Evolutionary conservation across 371 early-diverging fungal genomes (phyloP).

Genomic region (Syncephalastrum sp.): DNA sequence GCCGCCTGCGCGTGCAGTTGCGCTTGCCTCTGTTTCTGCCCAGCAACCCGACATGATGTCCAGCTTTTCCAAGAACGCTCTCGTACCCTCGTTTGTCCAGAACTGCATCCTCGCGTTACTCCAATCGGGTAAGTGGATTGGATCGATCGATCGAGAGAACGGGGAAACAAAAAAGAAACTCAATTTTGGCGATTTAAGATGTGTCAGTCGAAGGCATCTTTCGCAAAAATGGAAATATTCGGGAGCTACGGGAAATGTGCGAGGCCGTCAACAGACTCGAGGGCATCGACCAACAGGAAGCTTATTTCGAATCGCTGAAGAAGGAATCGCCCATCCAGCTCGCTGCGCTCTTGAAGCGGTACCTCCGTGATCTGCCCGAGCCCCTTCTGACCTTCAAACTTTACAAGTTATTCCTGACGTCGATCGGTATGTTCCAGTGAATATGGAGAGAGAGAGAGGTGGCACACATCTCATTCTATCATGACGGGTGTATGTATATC

Average conservation of each 20-base stretch:
- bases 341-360: slow-evolving; percentile 92
- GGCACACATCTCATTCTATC: background rate
- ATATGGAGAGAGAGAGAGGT: background rate
- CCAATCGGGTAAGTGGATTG: slow-evolving; percentile 48
- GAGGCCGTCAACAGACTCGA: slow-evolving; percentile 70
- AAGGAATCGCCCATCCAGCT: slow-evolving; percentile 74
- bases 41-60: slow-evolving; percentile 63
- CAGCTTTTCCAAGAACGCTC: slow-evolving; percentile 29
- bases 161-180: slow-evolving; percentile 2
- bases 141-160: no score
- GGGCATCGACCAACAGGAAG: slow-evolving; percentile 21
- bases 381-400: slow-evolving; percentile 88
- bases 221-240: slow-evolving; percentile 96
- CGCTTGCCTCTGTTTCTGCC: slow-evolving; percentile 56
- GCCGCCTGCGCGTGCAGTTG: slow-evolving; percentile 7
- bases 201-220: slow-evolving; percentile 92
- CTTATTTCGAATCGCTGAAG: slow-evolving; percentile 20
- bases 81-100: slow-evolving; percentile 79
- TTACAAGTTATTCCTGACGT: slow-evolving; percentile 74
- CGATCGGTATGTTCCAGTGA: slow-evolving; percentile 48
- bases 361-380: slow-evolving; percentile 90
- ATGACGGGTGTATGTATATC: background rate
- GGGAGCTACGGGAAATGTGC: slow-evolving; percentile 76
- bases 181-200: slow-evolving; percentile 40
- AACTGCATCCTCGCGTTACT: slow-evolving; percentile 66